Conservation (phyloP, 176 grass and related monocot species). For the Avena sativa region DNA sequence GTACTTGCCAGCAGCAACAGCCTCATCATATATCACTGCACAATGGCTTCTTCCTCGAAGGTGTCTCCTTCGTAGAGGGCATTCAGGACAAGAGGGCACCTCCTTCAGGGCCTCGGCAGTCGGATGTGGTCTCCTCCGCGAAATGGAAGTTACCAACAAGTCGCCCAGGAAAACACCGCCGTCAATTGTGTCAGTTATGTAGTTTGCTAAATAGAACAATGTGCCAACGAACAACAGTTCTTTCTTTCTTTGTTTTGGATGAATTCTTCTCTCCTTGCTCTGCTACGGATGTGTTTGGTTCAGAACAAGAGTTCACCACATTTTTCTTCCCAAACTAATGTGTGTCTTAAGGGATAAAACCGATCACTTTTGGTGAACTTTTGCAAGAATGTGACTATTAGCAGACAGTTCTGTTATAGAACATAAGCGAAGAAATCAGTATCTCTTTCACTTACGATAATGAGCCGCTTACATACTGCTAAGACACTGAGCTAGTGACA, state of each 20-base stretch:
- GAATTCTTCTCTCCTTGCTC: not conserved
- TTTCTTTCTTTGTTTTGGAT: not conserved
- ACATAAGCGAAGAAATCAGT: too few relatives aligned
- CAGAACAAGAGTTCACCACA: not conserved
- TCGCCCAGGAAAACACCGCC: too few relatives aligned
- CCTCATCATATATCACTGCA: too few relatives aligned
- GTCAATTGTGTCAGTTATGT: not conserved
- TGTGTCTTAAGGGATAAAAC: not conserved
- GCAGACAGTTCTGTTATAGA: not conserved
- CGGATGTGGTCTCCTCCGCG: too few relatives aligned
- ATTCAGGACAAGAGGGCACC: too few relatives aligned
- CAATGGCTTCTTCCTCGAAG: too few relatives aligned
- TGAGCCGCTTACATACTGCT: too few relatives aligned
- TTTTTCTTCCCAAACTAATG: not conserved
- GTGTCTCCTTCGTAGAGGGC: too few relatives aligned
- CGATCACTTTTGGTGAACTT: not conserved
- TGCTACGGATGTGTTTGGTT: not conserved
- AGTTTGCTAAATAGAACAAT: not conserved
- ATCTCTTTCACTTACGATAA: too few relatives aligned
- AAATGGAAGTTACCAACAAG: too few relatives aligned
- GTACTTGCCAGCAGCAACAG: slow-evolving; percentile 47
- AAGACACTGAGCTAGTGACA: not conserved
- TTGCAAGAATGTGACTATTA: not conserved
- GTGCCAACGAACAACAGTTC: not conserved
- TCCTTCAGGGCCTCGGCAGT: too few relatives aligned